These are phyloP conservation scores for Stephania cephalantha DNA, from an alignment of 164 flowering plant species.

Conservation along the genomic window DNA sequence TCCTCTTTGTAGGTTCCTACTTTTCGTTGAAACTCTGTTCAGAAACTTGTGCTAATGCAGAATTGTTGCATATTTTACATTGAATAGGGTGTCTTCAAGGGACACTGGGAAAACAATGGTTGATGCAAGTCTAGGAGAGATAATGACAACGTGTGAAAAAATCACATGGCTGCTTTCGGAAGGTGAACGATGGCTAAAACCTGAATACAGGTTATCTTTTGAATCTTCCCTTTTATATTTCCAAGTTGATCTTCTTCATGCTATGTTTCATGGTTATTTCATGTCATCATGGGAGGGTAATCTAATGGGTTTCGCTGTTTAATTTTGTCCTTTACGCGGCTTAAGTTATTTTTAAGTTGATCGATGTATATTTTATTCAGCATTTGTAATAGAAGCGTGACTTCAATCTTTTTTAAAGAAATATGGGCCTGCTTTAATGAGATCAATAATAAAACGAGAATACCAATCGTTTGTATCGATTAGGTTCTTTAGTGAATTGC, in stretches of 20 bases:
- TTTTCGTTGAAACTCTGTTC: background rate
- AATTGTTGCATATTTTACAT: constrained; percentile 10
- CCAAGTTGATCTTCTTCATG: background rate
- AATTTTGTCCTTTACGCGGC: background rate
- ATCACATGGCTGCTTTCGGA: constrained; percentile 94
- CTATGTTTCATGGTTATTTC: background rate
- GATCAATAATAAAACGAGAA: background rate
- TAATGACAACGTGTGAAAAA: constrained; percentile 99
- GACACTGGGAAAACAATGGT: constrained; percentile 99
- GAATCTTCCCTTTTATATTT: background rate
- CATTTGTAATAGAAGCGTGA: background rate
- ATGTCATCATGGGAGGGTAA: background rate
- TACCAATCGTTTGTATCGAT: background rate
- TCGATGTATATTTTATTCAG: background rate
- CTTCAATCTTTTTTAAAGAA: background rate
- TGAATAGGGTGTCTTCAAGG: constrained; percentile 73
- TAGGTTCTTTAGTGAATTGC: background rate
- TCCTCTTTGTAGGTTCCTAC: background rate
- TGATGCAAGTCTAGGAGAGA: constrained; percentile 97
- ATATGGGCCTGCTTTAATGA: background rate
- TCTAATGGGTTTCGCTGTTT: background rate
- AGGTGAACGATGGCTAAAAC: constrained; percentile 95
- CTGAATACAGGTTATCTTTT: constrained; percentile 70
- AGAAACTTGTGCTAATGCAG: background rate
- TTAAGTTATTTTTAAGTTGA: background rate